phyloP scores from a whole-genome alignment of 2,329 filamentous ascomycete species.

The Epichloe scottii region DNA sequence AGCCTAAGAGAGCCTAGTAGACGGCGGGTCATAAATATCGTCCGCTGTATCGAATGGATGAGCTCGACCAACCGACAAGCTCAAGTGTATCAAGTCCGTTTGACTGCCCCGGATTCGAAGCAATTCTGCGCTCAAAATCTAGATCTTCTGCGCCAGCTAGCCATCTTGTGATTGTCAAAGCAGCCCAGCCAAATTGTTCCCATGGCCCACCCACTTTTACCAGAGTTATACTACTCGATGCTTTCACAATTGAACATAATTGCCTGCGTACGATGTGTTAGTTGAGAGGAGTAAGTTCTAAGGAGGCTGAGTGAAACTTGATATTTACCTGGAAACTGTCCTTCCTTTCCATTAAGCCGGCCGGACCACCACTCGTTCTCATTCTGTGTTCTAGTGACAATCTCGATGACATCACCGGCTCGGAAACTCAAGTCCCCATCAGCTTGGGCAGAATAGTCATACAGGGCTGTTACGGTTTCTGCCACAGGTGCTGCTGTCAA shows the following conservation, averaged over 20 bases:
- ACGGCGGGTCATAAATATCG: not conserved
- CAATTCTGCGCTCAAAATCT: not conserved
- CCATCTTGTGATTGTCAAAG: not conserved
- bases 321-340: conserved; percentile 82
- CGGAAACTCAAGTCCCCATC: conserved; percentile 88
- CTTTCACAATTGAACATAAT: conserved; percentile 6
- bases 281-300: not conserved
- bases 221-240: not conserved
- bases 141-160: not conserved
- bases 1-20: not conserved
- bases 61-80: not conserved
- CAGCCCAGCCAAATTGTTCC: not conserved
- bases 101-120: not conserved
- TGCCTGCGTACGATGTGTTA: not conserved
- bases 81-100: not conserved
- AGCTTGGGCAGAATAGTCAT: conserved; percentile 92
- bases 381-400: conserved; percentile 70
- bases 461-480: conserved; percentile 81
- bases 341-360: conserved; percentile 63
- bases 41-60: not conserved
- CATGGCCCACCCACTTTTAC: not conserved
- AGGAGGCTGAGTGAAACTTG: not conserved
- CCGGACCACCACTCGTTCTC: conserved; percentile 98
- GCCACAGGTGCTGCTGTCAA: conserved; percentile 51
- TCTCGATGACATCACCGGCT: conserved; percentile 82